Evolutionary conservation across 495 filamentous ascomycete species (phyloP), one percentile per base, ranked within the genome.

Genomic region (Filosporella fistucella): DNA sequence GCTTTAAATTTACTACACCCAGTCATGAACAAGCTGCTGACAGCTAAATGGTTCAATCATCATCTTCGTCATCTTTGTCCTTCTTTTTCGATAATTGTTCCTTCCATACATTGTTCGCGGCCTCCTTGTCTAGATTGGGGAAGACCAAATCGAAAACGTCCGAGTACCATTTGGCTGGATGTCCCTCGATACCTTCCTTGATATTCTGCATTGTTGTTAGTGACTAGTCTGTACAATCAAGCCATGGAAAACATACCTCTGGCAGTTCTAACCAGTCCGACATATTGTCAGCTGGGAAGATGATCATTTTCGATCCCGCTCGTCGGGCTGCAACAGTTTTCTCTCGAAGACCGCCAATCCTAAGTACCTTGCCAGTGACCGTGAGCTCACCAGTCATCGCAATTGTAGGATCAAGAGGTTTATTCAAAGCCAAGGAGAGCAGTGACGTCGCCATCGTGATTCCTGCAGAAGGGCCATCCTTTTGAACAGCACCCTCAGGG

Each of bases 311-410:
- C 49, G 89, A 94, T 48, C 94, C 94, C 38, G 94, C 93, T 47
- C 94, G 77, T 53, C 91, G 77, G 40, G 94, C 94, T 39, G 94
- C 94, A 42, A 99, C 93, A n/a, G 93, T 95, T 81, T 99, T 99
- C 76, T 99, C 94, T 46, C 94, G 75, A 57, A 99, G 68, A 0
- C 94, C 94, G 21, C 94, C 94, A 69, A 99, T 99, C 57, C 94
- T 77, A 45, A 99, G 70, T 5, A 99, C 91, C 68, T 97, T 97
- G 23, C 94, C 94, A 17, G 94, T 99, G 41, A 99, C 86, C 0
- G 94, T 99, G 55, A 99, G 68, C 69, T 99, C 94, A 54, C 94
- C 94, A 17, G 94, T 99, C 94, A 99, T 99, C 39, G 94, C 91
- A 59, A 97, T 82, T 21, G 88, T 88, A 2, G 89, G 85, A 59